A percentile compares a stretch with the other conserved stretches of the same genome.
phyloP scores from a whole-genome alignment of 2,329 filamentous ascomycete genomes.

The Hypoxylon sp. region DNA sequence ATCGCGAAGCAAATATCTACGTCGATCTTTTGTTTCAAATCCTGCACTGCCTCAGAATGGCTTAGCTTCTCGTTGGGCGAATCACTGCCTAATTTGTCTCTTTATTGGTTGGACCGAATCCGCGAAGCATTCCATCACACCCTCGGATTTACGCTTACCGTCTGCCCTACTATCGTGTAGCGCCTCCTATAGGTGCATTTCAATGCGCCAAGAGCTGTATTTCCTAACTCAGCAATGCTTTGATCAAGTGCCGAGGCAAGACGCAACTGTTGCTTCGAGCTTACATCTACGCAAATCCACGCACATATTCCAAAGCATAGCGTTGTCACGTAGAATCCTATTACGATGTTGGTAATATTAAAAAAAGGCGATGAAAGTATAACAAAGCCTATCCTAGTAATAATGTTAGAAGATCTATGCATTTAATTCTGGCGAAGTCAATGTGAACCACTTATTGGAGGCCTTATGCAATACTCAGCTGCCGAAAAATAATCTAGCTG shows the following conservation, averaged over 20 bases:
- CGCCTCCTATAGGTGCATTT: constrained; percentile 6
- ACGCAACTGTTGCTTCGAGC: neutral
- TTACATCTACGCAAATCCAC: neutral
- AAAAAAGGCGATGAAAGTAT: neutral
- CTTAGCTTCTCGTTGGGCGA: constrained; percentile 14
- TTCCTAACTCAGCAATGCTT: constrained; percentile 12
- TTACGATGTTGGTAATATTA: neutral
- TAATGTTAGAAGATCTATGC: constrained; percentile 10
- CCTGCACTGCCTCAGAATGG: constrained; percentile 18
- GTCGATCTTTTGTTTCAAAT: constrained; percentile 10
- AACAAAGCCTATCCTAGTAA: neutral
- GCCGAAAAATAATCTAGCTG: neutral
- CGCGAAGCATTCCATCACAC: constrained; percentile 4
- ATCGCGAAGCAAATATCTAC: constrained; percentile 4
- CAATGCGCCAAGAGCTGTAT: neutral
- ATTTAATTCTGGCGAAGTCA: neutral
- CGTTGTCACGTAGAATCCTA: neutral
- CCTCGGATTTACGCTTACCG: constrained; percentile 15
- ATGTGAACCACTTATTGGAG: constrained; percentile 1
- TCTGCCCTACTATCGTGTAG: neutral
- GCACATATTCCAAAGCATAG: neutral
- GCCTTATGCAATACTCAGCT: constrained; percentile 6
- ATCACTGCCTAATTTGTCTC: constrained; percentile 15
- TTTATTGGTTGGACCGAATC: constrained; percentile 6
- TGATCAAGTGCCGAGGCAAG: constrained; percentile 12